Evolutionary conservation across 139 green algal species (phyloP).

Genomic region (Edaphochlamys debaryana): DNA sequence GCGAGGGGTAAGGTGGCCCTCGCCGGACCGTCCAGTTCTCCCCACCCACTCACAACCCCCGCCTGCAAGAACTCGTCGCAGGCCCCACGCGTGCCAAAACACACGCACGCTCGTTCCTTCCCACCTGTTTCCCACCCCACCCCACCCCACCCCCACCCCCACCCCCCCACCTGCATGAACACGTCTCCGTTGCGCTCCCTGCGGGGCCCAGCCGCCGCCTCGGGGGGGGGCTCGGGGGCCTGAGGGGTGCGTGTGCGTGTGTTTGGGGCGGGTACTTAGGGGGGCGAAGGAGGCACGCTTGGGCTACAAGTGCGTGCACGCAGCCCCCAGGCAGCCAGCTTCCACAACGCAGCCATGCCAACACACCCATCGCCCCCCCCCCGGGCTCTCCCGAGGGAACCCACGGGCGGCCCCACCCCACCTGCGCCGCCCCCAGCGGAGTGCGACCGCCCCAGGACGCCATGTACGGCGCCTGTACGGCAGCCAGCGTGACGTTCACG

Average conservation of each 20-base stretch:
- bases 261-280: too few relatives aligned
- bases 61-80: neutral
- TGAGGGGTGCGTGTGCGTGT: neutral
- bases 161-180: neutral
- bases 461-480: neutral
- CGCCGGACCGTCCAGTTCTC: too few relatives aligned
- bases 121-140: too few relatives aligned
- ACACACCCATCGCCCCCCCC: too few relatives aligned
- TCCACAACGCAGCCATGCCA: neutral
- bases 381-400: too few relatives aligned
- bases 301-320: neutral
- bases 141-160: neutral
- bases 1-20: too few relatives aligned
- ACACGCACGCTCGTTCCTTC: neutral
- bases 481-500: neutral
- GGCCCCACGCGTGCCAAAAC: too few relatives aligned
- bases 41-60: neutral
- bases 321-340: neutral
- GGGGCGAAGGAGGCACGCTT: too few relatives aligned
- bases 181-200: neutral
- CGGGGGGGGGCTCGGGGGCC: neutral
- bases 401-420: too few relatives aligned
- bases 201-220: neutral
- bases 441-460: neutral
- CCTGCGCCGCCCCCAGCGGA: too few relatives aligned